Evolutionary conservation across 257 asterid species (phyloP).

Genomic region (Solanum corneliomulleri): DNA sequence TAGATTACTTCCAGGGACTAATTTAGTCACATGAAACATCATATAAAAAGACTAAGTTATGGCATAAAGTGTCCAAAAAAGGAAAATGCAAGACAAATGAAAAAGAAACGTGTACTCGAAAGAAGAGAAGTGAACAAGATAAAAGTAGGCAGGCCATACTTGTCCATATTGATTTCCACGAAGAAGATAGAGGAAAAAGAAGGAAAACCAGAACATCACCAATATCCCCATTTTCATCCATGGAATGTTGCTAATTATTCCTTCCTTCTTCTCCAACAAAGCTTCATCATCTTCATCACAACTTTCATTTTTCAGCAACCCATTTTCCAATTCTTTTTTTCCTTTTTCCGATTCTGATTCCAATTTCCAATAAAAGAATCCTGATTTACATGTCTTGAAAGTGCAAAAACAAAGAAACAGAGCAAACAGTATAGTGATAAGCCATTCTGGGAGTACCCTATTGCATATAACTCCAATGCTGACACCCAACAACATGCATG

Average conservation of each 20-base stretch:
- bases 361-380: constrained; percentile 42
- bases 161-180: constrained; percentile 82
- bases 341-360: constrained; percentile 31
- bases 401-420: constrained; percentile 58
- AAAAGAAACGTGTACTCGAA: neutral
- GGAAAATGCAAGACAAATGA: neutral
- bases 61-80: neutral
- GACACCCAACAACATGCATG: constrained; percentile 78
- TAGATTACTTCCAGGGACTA: neutral
- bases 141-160: constrained; percentile 18
- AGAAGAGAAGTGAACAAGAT: neutral
- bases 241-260: constrained; percentile 23
- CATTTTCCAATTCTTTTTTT: constrained; percentile 11
- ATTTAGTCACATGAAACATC: neutral
- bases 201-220: constrained; percentile 56
- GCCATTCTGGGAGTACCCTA: constrained; percentile 66
- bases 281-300: constrained; percentile 11
- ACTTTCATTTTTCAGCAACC: neutral
- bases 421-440: constrained; percentile 46
- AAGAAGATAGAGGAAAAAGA: constrained; percentile 48
- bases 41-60: neutral
- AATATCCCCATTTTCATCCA: constrained; percentile 53
- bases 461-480: constrained; percentile 68
- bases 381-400: constrained; percentile 54
- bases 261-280: constrained; percentile 9